A percentile compares a stretch with the other conserved stretches of the same genome.
phyloP scores from a whole-genome alignment of 2,329 filamentous ascomycete species.

The Periconia sp. region DNA sequence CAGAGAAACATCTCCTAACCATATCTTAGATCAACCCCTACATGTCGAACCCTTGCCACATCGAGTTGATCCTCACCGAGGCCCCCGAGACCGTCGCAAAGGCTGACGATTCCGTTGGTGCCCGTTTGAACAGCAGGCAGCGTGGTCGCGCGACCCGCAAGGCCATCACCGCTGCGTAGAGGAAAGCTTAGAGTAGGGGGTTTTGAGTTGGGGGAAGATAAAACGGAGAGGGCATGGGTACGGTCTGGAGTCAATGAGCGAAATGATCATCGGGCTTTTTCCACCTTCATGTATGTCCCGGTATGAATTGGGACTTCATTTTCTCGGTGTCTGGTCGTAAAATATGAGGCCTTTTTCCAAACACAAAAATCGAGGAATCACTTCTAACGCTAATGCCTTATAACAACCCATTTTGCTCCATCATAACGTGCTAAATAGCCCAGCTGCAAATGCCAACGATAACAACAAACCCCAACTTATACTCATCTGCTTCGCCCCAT shows the following conservation, averaged over 20 bases:
- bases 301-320: conserved; percentile 42
- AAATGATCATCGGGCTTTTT: conserved; percentile 42
- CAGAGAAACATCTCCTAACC: conserved; percentile 6
- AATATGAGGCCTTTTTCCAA: conserved; percentile 39
- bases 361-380: neutral
- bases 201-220: conserved; percentile 13
- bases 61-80: conserved; percentile 99
- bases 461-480: conserved; percentile 6
- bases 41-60: conserved; percentile 99
- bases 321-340: conserved; percentile 42
- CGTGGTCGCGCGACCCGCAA: conserved; percentile 69
- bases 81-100: conserved; percentile 95
- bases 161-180: conserved; percentile 61
- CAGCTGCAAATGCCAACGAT: conserved; percentile 1
- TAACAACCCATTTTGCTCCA: neutral
- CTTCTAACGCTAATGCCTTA: neutral
- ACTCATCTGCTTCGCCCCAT: conserved; percentile 1
- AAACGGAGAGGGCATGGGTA: conserved; percentile 38
- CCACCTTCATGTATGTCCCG: conserved; percentile 37
- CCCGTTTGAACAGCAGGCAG: conserved; percentile 88
- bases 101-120: conserved; percentile 68
- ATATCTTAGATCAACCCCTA: conserved; percentile 97
- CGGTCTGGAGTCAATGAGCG: conserved; percentile 44
- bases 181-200: conserved; percentile 12
- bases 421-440: conserved; percentile 5